Conservation (phyloP, 495 filamentous ascomycete species). For the Xylaria palmicola region DNA sequence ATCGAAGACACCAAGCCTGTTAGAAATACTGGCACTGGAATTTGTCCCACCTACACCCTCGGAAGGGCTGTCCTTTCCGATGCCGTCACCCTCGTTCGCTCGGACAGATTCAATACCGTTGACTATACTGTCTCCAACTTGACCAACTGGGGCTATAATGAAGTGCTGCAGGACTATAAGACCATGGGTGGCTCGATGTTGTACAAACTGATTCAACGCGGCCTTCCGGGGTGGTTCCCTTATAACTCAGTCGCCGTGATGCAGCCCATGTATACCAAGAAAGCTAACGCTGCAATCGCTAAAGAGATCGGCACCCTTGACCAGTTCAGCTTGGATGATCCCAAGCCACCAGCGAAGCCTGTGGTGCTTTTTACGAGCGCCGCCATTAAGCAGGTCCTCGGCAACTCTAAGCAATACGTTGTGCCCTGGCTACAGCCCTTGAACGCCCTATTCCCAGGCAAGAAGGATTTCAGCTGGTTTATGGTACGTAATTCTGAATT, state of each 20-base stretch:
- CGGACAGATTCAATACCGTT: constrained; percentile 75
- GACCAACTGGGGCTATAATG: constrained; percentile 77
- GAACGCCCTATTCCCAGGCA: constrained; percentile 23
- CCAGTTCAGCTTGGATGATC: constrained; percentile 55
- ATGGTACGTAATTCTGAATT: constrained; percentile 31
- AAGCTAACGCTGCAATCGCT: constrained; percentile 62
- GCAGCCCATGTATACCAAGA: constrained; percentile 60
- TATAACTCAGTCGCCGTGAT: constrained; percentile 70
- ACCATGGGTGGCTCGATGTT: constrained; percentile 69
- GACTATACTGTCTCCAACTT: constrained; percentile 66
- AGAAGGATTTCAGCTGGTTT: constrained; percentile 49
- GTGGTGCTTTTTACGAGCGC: constrained; percentile 56
- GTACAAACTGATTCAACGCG: constrained; percentile 69
- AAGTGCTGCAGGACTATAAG: constrained; percentile 64
- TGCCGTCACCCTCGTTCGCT: constrained; percentile 73
- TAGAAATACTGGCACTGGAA: constrained; percentile 61
- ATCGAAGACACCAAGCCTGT: constrained; percentile 68
- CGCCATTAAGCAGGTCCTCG: constrained; percentile 52
- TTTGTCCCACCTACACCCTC: constrained; percentile 68
- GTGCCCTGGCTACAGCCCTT: constrained; percentile 21
- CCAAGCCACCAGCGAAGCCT: constrained; percentile 18
- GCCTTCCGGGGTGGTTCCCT: constrained; percentile 71
- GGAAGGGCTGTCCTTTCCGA: constrained; percentile 76
- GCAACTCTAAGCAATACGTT: constrained; percentile 39
- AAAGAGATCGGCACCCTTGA: constrained; percentile 62